A percentile compares a stretch with the other conserved stretches of the same genome.
These are phyloP conservation scores for Scortechinia acanthostroma DNA, from an alignment of 2,329 filamentous ascomycete species.

Conservation along the genomic window DNA sequence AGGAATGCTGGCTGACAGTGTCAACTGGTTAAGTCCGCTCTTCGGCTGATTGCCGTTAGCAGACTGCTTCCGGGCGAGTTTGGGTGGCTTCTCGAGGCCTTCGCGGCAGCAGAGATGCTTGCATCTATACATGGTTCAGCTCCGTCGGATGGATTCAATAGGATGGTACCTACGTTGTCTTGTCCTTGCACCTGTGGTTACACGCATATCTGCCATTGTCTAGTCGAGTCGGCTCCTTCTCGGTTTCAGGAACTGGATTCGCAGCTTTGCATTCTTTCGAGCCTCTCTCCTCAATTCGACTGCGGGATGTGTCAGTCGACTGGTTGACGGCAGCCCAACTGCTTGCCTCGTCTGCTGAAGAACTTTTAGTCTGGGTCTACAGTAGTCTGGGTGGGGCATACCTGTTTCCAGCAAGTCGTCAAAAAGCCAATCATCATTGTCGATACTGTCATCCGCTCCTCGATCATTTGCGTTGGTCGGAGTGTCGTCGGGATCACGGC, in stretches of 20 bases:
- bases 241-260: too few species aligned
- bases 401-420: not conserved
- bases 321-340: too few species aligned
- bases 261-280: too few species aligned
- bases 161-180: constrained; percentile 8
- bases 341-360: too few species aligned
- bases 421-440: not conserved
- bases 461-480: not conserved
- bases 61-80: constrained; percentile 13
- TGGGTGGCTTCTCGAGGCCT: constrained; percentile 51
- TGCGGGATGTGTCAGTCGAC: too few species aligned
- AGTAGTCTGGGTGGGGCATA: too few species aligned
- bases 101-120: constrained; percentile 60
- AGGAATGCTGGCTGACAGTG: not conserved
- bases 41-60: not conserved
- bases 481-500: too few species aligned
- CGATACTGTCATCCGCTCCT: not conserved
- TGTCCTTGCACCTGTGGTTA: constrained; percentile 43
- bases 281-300: too few species aligned
- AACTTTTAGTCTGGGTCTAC: too few species aligned
- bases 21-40: not conserved
- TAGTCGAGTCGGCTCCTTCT: constrained; percentile 29
- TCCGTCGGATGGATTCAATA: not conserved
- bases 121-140: constrained; percentile 23
- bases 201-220: constrained; percentile 59